phyloP scores from a whole-genome alignment of 78 protist genomes.

The Dictyostelium capitatum region DNA sequence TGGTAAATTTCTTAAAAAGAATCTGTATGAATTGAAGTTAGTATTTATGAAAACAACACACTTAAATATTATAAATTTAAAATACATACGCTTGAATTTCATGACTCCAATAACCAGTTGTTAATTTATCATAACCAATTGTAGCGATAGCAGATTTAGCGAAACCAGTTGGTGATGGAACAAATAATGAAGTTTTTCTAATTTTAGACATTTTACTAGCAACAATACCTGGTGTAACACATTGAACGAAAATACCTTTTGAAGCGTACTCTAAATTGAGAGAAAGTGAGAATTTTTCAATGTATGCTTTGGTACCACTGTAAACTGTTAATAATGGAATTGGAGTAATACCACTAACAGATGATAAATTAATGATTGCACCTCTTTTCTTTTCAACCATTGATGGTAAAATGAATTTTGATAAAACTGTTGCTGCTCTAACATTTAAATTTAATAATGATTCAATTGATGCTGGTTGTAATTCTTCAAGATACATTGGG shows the following conservation, averaged over 20 bases:
- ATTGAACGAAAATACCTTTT: slow-evolving; percentile 81
- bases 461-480: slow-evolving; percentile 41
- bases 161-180: slow-evolving; percentile 79
- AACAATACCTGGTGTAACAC: slow-evolving; percentile 87
- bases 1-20: slow-evolving; percentile 18
- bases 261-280: slow-evolving; percentile 65
- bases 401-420: slow-evolving; percentile 44
- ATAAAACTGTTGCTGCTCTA: slow-evolving; percentile 33
- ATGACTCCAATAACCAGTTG: slow-evolving; percentile 84
- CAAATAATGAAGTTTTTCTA: slow-evolving; percentile 68
- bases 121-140: slow-evolving; percentile 83
- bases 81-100: slow-evolving; percentile 36
- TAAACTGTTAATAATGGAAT: slow-evolving; percentile 76
- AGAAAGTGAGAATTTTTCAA: slow-evolving; percentile 70
- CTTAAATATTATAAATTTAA: not conserved
- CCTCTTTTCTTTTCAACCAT: slow-evolving; percentile 74
- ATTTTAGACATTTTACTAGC: slow-evolving; percentile 84
- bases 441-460: slow-evolving; percentile 72
- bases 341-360: slow-evolving; percentile 42
- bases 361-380: slow-evolving; percentile 81
- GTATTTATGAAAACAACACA: not conserved
- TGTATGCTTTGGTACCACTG: slow-evolving; percentile 86
- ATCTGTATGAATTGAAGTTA: not conserved
- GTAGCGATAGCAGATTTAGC: slow-evolving; percentile 57
- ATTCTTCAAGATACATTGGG: slow-evolving; percentile 80